Evolutionary conservation across 2,329 filamentous ascomycete species (phyloP).

Genomic region (Aspergillus fumigatiaffinis): DNA sequence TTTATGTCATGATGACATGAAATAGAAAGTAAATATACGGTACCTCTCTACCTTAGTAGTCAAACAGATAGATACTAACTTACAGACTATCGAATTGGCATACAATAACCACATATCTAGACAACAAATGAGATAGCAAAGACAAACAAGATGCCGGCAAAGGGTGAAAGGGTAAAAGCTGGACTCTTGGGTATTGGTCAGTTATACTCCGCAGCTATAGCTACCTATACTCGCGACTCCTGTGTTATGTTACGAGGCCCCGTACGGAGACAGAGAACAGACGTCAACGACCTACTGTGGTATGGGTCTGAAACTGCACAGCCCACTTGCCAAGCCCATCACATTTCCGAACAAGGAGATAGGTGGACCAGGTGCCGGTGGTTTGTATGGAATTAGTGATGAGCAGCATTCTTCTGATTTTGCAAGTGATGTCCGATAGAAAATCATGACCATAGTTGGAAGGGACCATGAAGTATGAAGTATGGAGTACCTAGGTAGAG

Average conservation of each 20-base stretch:
- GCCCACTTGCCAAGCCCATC: constrained; percentile 3
- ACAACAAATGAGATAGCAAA: too few species aligned
- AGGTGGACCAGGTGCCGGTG: neutral
- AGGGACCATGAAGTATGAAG: too few species aligned
- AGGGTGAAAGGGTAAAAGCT: too few species aligned
- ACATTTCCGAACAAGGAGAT: neutral
- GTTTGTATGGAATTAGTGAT: neutral
- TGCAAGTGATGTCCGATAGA: too few species aligned
- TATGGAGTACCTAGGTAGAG: too few species aligned
- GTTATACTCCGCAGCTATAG: too few species aligned
- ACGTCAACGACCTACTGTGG: neutral
- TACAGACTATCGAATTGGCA: too few species aligned
- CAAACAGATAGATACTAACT: too few species aligned
- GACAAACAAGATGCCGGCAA: too few species aligned
- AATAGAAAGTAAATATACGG: neutral
- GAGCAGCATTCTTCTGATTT: too few species aligned
- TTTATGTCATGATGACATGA: neutral
- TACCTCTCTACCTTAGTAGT: neutral
- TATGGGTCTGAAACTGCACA: constrained; percentile 1
- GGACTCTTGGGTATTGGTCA: too few species aligned
- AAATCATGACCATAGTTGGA: neutral
- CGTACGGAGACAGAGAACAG: neutral
- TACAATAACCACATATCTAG: too few species aligned
- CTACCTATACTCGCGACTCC: neutral
- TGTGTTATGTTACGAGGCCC: neutral